Conservation (phyloP, 1,284 basidiomycete species). For the Trametes sp. region DNA sequence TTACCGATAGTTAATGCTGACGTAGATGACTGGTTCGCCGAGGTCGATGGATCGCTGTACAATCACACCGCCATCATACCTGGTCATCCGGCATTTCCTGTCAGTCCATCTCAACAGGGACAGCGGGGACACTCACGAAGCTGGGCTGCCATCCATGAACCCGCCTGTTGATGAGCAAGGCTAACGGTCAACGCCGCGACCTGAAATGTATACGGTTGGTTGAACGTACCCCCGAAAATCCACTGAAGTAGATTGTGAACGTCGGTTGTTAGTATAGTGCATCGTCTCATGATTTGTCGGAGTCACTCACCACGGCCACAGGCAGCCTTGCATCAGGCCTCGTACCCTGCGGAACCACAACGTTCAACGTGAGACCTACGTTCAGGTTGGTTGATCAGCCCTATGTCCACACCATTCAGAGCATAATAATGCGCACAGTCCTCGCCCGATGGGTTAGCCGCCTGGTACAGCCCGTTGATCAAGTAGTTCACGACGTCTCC, state of each 20-base stretch:
- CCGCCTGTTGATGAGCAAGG: not conserved
- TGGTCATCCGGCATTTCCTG: not conserved
- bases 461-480: conserved; percentile 27
- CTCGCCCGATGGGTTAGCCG: conserved; percentile 34
- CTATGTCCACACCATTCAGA: not conserved
- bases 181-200: not conserved
- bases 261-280: no score
- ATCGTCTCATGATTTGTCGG: not conserved
- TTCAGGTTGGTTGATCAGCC: not conserved
- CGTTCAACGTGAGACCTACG: conserved; percentile 61
- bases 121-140: not conserved
- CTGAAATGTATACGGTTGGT: not conserved
- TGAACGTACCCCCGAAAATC: conserved; percentile 3
- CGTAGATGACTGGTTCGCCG: conserved; percentile 38
- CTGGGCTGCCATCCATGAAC: not conserved
- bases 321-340: conserved; percentile 52
- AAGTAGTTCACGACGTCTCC: conserved; percentile 29
- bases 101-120: not conserved
- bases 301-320: conserved; percentile 54
- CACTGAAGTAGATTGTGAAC: not conserved
- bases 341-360: conserved; percentile 53
- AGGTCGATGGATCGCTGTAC: conserved; percentile 46
- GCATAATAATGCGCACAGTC: conserved; percentile 48
- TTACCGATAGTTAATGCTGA: conserved; percentile 33
- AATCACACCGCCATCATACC: conserved; percentile 26